Base-by-base conservation (phyloP, 495 filamentous ascomycete species). In the Xylaria venustula region DNA sequence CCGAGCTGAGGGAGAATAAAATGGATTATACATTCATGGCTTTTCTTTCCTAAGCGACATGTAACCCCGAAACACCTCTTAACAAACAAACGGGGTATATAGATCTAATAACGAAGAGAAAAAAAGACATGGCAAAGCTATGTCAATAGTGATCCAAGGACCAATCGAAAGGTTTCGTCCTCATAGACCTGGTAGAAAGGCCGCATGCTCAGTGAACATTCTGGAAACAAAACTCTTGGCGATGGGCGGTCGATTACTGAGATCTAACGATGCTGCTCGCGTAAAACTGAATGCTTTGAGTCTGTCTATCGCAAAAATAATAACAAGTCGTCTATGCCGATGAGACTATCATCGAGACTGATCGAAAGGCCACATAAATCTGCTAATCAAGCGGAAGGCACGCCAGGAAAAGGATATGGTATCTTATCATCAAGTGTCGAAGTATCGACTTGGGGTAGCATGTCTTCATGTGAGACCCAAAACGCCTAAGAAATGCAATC, bases 91-190 rank as follows among this genome's bases (percentile, higher is more conserved):
- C 67, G 63, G 75, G 74, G 73, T 79, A 79, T 77, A 75, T 76
- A 69, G 65, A 71, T 75, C 66, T 58, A 69, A 73, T 64, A 74
- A 72, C 60, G 75, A 77, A 67, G 59, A 64, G 71, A 77, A 71
- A 64, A 71, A 64, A 64, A 67, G 69, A 67, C 71, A 70, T 47
- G 48, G 42, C 49, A 36, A 54, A 48, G 42, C 40, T 19, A 36
- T 41, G 9, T 48, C 58, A 52, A 56, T 65, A 62, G 62, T 64
- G 53, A 58, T 67, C 66, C 63, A 69, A 66, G 48, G 56, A 67
- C 51, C 48, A n/a, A 67, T 67, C 59, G 58, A 54, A 46, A 61
- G 62, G 60, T 63, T 64, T 63, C 61, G 60, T 64, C 32, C 58
- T 51, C 58, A 55, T 1, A 30, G 40, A 44, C 36, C 36, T 34